phyloP scores from a whole-genome alignment of 495 filamentous ascomycete species.

The Aspergillus affinis region DNA sequence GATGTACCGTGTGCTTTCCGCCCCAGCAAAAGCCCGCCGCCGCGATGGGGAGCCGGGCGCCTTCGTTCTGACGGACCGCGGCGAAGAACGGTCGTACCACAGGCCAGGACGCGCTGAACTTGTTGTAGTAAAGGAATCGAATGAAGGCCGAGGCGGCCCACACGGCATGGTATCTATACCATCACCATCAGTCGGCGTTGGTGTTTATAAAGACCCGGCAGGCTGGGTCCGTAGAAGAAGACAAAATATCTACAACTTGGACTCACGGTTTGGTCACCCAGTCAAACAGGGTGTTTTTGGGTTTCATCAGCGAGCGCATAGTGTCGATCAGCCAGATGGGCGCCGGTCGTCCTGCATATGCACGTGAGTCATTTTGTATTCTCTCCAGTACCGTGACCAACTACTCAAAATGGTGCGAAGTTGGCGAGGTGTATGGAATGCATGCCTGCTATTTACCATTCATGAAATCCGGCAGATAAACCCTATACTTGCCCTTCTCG shows the following conservation, averaged over 20 bases:
- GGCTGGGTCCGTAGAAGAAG: no score
- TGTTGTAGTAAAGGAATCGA: conserved; percentile 36
- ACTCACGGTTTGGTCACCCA: conserved; percentile 22
- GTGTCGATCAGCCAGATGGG: conserved; percentile 15
- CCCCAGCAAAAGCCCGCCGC: conserved; percentile 63
- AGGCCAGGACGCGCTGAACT: conserved; percentile 37
- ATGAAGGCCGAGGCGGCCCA: conserved; percentile 21
- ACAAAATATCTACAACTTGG: conserved; percentile 1
- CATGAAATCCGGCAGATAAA: conserved; percentile 63
- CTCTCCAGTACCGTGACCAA: background rate
- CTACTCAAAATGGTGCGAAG: no score
- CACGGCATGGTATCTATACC: conserved; percentile 21
- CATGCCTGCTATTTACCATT: conserved; percentile 38
- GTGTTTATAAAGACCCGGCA: no score
- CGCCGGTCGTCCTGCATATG: conserved; percentile 16
- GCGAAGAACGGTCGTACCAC: conserved; percentile 48
- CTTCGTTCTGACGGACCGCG: conserved; percentile 38
- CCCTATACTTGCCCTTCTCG: conserved; percentile 42
- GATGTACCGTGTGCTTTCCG: conserved; percentile 47
- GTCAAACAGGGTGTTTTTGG: conserved; percentile 4
- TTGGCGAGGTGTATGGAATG: no score
- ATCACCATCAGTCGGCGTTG: no score
- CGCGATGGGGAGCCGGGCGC: conserved; percentile 34
- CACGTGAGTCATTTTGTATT: background rate
- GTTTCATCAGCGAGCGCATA: conserved; percentile 10